Percentiles rank a stretch among this genome's conserved stretches.
Evolutionary conservation across 306 rosid genomes (phyloP).

Genomic region (Lathyrus oleraceus): DNA sequence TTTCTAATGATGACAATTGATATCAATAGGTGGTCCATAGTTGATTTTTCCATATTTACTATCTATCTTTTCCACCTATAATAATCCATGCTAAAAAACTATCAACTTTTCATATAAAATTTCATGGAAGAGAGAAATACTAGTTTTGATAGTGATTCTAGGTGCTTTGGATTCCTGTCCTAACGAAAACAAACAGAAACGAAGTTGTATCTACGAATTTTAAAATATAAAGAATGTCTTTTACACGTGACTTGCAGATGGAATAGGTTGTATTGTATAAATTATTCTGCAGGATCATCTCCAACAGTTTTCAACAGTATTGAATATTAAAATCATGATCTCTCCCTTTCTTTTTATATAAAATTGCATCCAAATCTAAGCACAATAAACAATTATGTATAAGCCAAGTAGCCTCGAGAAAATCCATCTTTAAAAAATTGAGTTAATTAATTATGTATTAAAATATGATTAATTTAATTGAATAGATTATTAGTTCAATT

Average conservation of each 20-base stretch:
- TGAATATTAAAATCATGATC: background rate
- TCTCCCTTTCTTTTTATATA: background rate
- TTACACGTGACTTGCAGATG: slow-evolving; percentile 16
- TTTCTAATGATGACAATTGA: background rate
- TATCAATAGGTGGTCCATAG: background rate
- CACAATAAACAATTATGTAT: background rate
- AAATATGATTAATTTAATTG: too few species aligned
- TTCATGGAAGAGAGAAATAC: background rate
- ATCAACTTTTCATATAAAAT: background rate
- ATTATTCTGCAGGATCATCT: slow-evolving; percentile 16
- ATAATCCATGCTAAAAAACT: background rate
- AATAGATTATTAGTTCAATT: too few species aligned
- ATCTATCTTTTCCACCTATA: background rate
- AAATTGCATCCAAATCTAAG: background rate
- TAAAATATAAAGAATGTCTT: background rate
- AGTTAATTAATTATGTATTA: too few species aligned
- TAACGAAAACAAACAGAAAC: slow-evolving; percentile 18
- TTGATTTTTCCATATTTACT: background rate
- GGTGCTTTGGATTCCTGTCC: background rate
- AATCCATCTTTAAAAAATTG: too few species aligned
- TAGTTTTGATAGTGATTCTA: slow-evolving; percentile 1
- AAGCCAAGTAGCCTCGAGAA: too few species aligned
- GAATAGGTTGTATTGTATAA: background rate
- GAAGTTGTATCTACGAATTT: background rate
- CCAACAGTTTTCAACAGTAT: background rate